Evolutionary conservation across 2,329 filamentous ascomycete species (phyloP), one percentile per base, ranked within the genome.

Genomic region (Venturiaceae sp.): DNA sequence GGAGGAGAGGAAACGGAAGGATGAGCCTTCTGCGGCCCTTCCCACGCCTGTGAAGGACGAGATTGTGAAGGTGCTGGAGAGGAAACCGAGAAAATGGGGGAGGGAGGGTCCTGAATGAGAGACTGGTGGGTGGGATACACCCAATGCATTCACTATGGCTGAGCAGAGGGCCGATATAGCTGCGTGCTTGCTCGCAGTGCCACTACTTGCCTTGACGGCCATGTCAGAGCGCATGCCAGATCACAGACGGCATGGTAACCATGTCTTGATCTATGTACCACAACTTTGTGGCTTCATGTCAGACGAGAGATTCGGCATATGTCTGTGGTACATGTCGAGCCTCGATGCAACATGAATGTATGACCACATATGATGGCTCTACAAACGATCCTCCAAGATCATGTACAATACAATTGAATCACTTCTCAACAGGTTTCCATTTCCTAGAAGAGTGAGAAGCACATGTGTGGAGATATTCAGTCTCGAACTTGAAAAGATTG

Each of bases 1-100:
- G 13, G 39, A 59, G 53, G 23, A 56, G 33, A 59, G 32, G 26
- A 47, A 13, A n/a, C 58, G 55, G 57, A 9, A 19, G 16, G 19
- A 30, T 1, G 9, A 26, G 41, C 21, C 41, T 26, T 13, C n/a
- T 21, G 30, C 3, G 28, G 19, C 14, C 19, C 11, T 37, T 21
- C 34, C 26, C 21, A 44, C 26, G 36, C 39, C 33, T 19, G 39
- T 46, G 5, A 46, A 46, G 30, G 34, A 41, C 23, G 30, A 57
- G 30, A 36, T 33, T 46, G 7, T 41, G 32, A 19, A 30, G 34
- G n/a, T 13, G 13, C 2, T 50, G 44, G 23, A 30, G n/a, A 30
- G 26, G 23, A 30, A 13, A 30, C 13, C 32, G 36, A 54, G 52
- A 30, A 36, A 39, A 36, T 26, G 52, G 52, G 33, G 52, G 32